Percentiles rank a stretch among this genome's conserved stretches.
phyloP scores from a whole-genome alignment of 2,329 filamentous ascomycete genomes.

The Nemania diffusa region DNA sequence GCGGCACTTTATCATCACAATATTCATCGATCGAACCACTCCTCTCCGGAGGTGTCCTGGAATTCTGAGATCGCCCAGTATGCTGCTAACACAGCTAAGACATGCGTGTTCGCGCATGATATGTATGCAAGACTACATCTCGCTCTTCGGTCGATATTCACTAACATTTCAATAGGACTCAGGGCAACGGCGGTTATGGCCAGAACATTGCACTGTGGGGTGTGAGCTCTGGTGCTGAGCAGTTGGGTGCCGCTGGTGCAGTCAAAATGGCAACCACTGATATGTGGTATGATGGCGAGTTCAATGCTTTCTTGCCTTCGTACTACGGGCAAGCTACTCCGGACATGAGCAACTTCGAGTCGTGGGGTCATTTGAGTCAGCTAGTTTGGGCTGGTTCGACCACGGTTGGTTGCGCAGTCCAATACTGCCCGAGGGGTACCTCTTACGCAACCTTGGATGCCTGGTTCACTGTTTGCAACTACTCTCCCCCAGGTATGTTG shows the following conservation, averaged over 20 bases:
- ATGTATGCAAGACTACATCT: conserved; percentile 65
- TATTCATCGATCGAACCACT: conserved; percentile 85
- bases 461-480: conserved; percentile 92
- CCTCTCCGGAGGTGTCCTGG: conserved; percentile 73
- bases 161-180: conserved; percentile 58
- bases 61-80: conserved; percentile 69
- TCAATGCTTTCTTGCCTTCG: conserved; percentile 62
- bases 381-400: conserved; percentile 75
- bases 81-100: conserved; percentile 71
- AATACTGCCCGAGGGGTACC: conserved; percentile 63
- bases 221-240: conserved; percentile 51
- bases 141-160: background rate
- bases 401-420: conserved; percentile 70
- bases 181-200: conserved; percentile 76
- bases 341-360: conserved; percentile 69
- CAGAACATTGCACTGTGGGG: conserved; percentile 86
- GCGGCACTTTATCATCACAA: conserved; percentile 80
- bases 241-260: conserved; percentile 63
- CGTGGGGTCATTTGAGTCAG: conserved; percentile 81
- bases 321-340: conserved; percentile 71
- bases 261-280: conserved; percentile 77
- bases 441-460: conserved; percentile 61
- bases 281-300: conserved; percentile 89
- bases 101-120: conserved; percentile 80
- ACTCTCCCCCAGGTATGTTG: conserved; percentile 74